These are phyloP conservation scores for Shiraia sp. DNA, from an alignment of 2,329 filamentous ascomycete genomes.

Conservation along the genomic window DNA sequence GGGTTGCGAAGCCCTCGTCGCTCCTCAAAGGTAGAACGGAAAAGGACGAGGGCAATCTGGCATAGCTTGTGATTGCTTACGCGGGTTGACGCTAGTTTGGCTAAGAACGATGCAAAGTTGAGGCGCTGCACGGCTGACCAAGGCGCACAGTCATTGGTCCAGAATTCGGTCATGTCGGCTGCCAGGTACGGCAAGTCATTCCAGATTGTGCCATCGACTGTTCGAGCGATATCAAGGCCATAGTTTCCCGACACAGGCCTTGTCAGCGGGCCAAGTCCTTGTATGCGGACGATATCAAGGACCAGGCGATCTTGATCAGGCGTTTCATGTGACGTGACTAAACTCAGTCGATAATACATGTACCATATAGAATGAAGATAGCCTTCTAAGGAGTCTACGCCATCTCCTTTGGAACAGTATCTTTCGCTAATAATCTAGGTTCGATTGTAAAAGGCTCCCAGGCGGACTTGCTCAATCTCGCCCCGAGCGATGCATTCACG, in stretches of 20 bases:
- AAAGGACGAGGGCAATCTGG: too few species aligned
- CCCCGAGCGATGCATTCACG: slow-evolving; percentile 6
- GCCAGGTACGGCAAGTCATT: slow-evolving; percentile 13
- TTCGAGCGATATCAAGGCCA: slow-evolving; percentile 14
- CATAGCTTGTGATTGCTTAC: too few species aligned
- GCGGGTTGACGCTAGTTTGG: too few species aligned
- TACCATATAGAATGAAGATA: slow-evolving; percentile 13
- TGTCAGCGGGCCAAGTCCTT: slow-evolving; percentile 10
- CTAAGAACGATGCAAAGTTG: background rate
- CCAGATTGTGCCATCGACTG: slow-evolving; percentile 13
- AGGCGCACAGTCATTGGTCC: slow-evolving; percentile 9
- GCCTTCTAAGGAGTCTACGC: slow-evolving; percentile 11
- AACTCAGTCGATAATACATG: slow-evolving; percentile 5
- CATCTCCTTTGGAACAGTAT: slow-evolving; percentile 7
- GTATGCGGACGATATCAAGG: slow-evolving; percentile 9
- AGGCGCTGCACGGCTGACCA: slow-evolving; percentile 4
- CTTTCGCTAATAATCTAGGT: slow-evolving; percentile 6
- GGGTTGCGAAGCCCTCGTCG: too few species aligned
- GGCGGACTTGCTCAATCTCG: slow-evolving; percentile 4
- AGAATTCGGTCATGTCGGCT: slow-evolving; percentile 11
- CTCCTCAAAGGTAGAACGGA: too few species aligned
- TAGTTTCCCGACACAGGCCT: slow-evolving; percentile 10
- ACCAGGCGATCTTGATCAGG: slow-evolving; percentile 9
- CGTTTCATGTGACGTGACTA: slow-evolving; percentile 4
- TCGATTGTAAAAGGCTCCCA: slow-evolving; percentile 7